Evolutionary conservation across 1,284 basidiomycete species (phyloP).

Genomic region (Ceratobasidium sp.): DNA sequence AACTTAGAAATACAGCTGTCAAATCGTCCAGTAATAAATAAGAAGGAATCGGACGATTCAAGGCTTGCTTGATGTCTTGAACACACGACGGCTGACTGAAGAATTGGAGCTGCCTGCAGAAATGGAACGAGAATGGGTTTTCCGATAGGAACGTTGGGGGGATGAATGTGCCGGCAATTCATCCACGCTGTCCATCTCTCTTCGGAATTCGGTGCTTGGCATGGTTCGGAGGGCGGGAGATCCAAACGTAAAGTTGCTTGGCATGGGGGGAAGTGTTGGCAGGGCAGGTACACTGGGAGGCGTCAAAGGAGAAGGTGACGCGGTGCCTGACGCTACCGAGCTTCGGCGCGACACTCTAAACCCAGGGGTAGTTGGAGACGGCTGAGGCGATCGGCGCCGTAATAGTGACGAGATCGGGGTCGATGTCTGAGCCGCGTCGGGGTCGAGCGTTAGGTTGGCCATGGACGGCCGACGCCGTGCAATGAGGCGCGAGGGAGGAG

Average conservation of each 20-base stretch:
- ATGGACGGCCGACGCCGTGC: conserved; percentile 34
- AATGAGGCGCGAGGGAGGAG: conserved; percentile 31
- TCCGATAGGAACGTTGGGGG: background rate
- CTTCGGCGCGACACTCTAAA: conserved; percentile 31
- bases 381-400: conserved; percentile 34
- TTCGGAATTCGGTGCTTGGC: conserved; percentile 35
- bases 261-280: conserved; percentile 34
- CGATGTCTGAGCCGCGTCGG: conserved; percentile 30
- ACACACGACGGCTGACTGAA: conserved; percentile 28
- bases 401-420: conserved; percentile 34
- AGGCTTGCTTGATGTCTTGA: conserved; percentile 33
- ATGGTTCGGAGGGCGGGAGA: conserved; percentile 28
- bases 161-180: conserved; percentile 28
- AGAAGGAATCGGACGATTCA: conserved; percentile 7
- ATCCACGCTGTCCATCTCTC: conserved; percentile 23
- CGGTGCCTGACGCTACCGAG: conserved; percentile 32
- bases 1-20: conserved; percentile 35
- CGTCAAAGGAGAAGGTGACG: conserved; percentile 34
- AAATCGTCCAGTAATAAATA: background rate
- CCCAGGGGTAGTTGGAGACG: conserved; percentile 31
- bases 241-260: conserved; percentile 31
- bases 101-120: conserved; percentile 33
- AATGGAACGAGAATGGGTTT: conserved; percentile 26
- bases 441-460: conserved; percentile 33
- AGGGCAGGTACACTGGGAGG: conserved; percentile 35